Base-by-base conservation (phyloP, 139 green algal species). In the Tetradesmus lagerheimii region DNA sequence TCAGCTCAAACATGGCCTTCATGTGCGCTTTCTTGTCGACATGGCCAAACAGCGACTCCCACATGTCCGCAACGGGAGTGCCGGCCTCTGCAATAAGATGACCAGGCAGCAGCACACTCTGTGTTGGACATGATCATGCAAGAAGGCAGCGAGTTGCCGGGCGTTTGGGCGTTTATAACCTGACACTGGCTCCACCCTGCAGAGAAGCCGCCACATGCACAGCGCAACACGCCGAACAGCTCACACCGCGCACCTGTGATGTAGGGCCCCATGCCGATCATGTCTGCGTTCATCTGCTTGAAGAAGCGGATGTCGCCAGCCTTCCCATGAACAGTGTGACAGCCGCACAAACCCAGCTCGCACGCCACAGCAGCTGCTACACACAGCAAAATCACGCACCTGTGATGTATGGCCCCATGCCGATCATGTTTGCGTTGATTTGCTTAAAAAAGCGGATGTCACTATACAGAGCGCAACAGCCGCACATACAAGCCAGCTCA, bases 391-490 rank as follows among this genome's bases (percentile, higher is more conserved):
- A 4, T 14, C 50, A 57, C 92, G 37, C 93, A 35, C 66, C 74
- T 47, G 74, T 88, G 50, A 89, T 89, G 41, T 89, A 89, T 20
- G 83, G 83, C 37, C 83, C 87, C 87, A 91, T 91, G 78, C 94
- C 94, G 53, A 96, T 95, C 94, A 96, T 96, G 91, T 96, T 92
- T 0, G 94, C 92, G 23, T 89, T 86, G 18, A 95, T 67, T 31
- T 95, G 76, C 5, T 91, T 89, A 90, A 96, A 96, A 78, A 96
- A 96, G 35, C 88, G 15, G 37, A 96, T 86, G 90, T 96, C 94
- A 0, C 91, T 86, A 15, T n/a, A n/a, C n/a, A n/a, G n/a, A n/a
- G n/a, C n/a, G n/a, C n/a, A n/a, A n/a, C n/a, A n/a, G n/a, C n/a
- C n/a, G n/a, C n/a, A n/a, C n/a, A n/a, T n/a, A n/a, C n/a, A n/a